These are phyloP conservation scores for Russula foetens DNA, from an alignment of 768 basidiomycete genomes.

Conservation along the genomic window DNA sequence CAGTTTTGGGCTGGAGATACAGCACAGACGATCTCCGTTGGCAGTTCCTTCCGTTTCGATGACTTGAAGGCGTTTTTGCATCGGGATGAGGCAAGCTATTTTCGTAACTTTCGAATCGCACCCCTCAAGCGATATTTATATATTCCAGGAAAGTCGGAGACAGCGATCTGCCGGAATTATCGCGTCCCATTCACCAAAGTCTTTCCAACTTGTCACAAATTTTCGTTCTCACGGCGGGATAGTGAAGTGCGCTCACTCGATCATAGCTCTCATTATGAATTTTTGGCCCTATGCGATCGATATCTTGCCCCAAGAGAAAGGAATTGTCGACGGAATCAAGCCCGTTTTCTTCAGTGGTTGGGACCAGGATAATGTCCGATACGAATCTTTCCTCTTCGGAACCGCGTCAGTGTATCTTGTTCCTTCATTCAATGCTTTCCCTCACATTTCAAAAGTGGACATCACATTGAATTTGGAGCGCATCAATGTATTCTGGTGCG, in stretches of 20 bases:
- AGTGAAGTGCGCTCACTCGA: slow-evolving; percentile 27
- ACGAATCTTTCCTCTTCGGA: slow-evolving; percentile 30
- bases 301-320: slow-evolving; percentile 24
- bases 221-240: slow-evolving; percentile 32
- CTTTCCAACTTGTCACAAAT: slow-evolving; percentile 29
- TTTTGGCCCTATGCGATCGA: slow-evolving; percentile 30
- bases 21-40: slow-evolving; percentile 65
- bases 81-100: slow-evolving; percentile 42
- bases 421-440: neutral
- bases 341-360: slow-evolving; percentile 27
- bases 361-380: slow-evolving; percentile 24
- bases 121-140: neutral
- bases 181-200: slow-evolving; percentile 12
- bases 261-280: slow-evolving; percentile 26
- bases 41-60: slow-evolving; percentile 61
- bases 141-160: neutral
- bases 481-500: slow-evolving; percentile 31
- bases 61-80: slow-evolving; percentile 60
- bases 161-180: neutral
- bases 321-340: slow-evolving; percentile 25
- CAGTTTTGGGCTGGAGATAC: slow-evolving; percentile 80
- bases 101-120: neutral
- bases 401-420: slow-evolving; percentile 20
- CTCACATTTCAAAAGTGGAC: slow-evolving; percentile 5
- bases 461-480: slow-evolving; percentile 25